Evolutionary conservation across 2,329 filamentous ascomycete species (phyloP), one percentile per base, ranked within the genome.

Genomic region (Colletotrichum sidae): DNA sequence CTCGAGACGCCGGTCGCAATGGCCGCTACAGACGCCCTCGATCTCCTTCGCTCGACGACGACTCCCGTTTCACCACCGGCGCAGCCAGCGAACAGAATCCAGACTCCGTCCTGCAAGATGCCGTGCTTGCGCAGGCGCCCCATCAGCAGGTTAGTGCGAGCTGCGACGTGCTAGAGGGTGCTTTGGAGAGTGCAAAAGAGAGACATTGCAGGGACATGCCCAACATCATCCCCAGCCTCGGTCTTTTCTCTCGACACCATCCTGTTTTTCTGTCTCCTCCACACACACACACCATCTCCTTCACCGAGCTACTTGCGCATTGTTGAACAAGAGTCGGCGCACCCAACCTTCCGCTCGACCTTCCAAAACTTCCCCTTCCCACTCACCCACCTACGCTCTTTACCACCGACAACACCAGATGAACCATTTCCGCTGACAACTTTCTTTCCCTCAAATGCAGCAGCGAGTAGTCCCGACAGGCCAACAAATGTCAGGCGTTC

Each of bases 21-120:
- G 55, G 55, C 33, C 65, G 65, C n/a, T 67, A 67, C 37, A 61
- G 65, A 44, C 56, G 65, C 15, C 39, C 52, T 33, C 61, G 65
- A 13, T 67, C 65, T 1, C 62, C 65, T 13, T 65, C 60, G 33
- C 65, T 67, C 42, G 65, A 67, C 44, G 65, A 60, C 56, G 61
- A 67, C 41, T 65, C 57, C 5, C 61, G 62, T 44, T 67, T 67
- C 52, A 65, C 61, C 42, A 54, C 61, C 42, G 65, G 52, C 53
- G 42, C 52, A 41, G 42, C 13, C 57, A 50, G 44, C 49, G 54
- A 44, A 39, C 54, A 44, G 25, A 56, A 42, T 37, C 57, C 62
- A 1, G 66, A 66, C 37, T 15, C 42, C 12, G 60, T 37, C 45
- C 25, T 68, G 42, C 66, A 66, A 37, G 66, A 68, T 13, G 66